These are phyloP conservation scores for Tubosaeta brunneosetosa DNA, from an alignment of 768 basidiomycete genomes.

Conservation along the genomic window DNA sequence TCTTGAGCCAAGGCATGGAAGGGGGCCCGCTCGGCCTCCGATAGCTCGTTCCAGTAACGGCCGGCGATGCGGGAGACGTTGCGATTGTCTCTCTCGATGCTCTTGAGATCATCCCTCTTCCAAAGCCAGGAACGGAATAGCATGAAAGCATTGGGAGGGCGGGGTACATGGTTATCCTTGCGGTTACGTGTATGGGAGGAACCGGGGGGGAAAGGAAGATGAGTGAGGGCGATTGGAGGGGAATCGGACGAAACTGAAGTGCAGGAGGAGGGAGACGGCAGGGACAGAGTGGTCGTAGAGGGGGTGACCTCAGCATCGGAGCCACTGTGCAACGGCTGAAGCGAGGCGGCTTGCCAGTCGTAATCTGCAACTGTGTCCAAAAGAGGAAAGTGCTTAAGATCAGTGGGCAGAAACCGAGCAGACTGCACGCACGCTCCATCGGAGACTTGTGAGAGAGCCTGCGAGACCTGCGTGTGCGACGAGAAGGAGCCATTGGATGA, in stretches of 20 bases:
- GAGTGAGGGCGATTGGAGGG: slow-evolving; percentile 19
- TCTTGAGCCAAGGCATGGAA: slow-evolving; percentile 47
- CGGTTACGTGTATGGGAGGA: slow-evolving; percentile 41
- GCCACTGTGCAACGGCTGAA: slow-evolving; percentile 20
- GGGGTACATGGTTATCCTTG: slow-evolving; percentile 53
- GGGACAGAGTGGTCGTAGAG: slow-evolving; percentile 2
- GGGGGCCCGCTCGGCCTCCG: slow-evolving; percentile 39
- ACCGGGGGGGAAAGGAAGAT: slow-evolving; percentile 27
- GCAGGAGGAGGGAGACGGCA: slow-evolving; percentile 17
- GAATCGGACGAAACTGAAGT: slow-evolving; percentile 15
- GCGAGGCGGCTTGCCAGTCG: slow-evolving; percentile 23
- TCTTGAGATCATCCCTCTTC: slow-evolving; percentile 44
- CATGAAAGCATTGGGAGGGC: slow-evolving; percentile 86
- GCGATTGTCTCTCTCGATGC: slow-evolving; percentile 65
- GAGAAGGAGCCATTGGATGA: slow-evolving; percentile 30
- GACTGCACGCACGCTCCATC: slow-evolving; percentile 25
- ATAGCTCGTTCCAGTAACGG: slow-evolving; percentile 58
- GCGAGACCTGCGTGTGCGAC: slow-evolving; percentile 39
- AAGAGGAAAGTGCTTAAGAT: slow-evolving; percentile 33
- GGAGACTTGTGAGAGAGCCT: slow-evolving; percentile 40
- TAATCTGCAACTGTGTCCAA: slow-evolving; percentile 30
- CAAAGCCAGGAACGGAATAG: slow-evolving; percentile 71
- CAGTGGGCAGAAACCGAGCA: slow-evolving; percentile 15
- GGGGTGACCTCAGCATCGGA: slow-evolving; percentile 7
- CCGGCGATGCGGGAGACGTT: slow-evolving; percentile 69